Base-by-base conservation (phyloP, 805 yeast genomes). In the Wickerhamomyces mucosus region DNA sequence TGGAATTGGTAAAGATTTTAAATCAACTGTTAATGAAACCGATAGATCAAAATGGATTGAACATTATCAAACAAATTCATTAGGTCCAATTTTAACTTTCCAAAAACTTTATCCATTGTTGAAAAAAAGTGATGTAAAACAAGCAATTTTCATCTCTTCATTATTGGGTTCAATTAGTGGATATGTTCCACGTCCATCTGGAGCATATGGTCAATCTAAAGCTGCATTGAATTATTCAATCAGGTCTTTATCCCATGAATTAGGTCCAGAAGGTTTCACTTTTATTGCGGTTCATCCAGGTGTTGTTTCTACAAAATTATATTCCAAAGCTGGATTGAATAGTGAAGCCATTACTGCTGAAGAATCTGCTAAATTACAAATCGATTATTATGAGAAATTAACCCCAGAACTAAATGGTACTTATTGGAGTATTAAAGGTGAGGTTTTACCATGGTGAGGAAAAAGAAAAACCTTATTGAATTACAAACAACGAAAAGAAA, bases 231-330 rank as follows among this genome's bases (percentile, higher is more conserved):
- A 61, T 46, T 53, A 45, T 41, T 36, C 52, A 12, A 43, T 43
- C 10, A 47, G 39, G 25, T 47, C 49, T 15, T 22, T 61, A 23
- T 39, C 53, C 24, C 12, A 15, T 20, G 63, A 60, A 31, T 31
- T 49, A 21, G 36, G 33, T 11, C 23, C 27, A 1, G 48, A 53
- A 22, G 54, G 47, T 1, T 56, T 49, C 34, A 50, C 41, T 11
- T 43, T 52, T 18, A 38, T 57, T n/a, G 40, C 58, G 11, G 21
- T 58, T 9, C 59, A 57, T 32, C 69, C 69, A 1, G 67, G 68
- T 28, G 28, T 50, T 11, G 64, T 62, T n/a, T 18, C 33, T 15
- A 56, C 59, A 23, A 65, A 61, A 9, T 5, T 23, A 11, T 11
- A 14, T 10, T 14, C 13, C 10, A 16, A 9, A 5, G 13, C 26